A percentile compares a stretch with the other conserved stretches of the same genome.
Conservation (phyloP, 371 early-diverging fungal genomes). For the Dinochytrium kinnereticum region DNA sequence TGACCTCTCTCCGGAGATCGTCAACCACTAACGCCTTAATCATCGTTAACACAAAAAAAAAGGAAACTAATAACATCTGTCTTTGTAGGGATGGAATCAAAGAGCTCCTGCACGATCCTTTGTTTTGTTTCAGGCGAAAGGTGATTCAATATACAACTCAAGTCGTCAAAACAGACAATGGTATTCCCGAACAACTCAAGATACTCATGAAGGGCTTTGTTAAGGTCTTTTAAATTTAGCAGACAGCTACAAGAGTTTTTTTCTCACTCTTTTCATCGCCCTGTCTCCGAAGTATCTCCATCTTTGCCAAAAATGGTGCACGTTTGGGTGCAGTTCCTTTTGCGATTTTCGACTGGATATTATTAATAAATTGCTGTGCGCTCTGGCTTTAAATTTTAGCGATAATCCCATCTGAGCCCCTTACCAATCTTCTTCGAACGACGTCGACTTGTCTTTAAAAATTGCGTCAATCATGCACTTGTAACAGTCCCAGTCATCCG, state of each 20-base stretch:
- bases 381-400: not conserved
- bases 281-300: conserved; percentile 53
- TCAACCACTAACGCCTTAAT: not conserved
- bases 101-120: not conserved
- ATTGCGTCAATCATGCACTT: not conserved
- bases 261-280: not conserved
- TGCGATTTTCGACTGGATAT: no score
- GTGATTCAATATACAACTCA: conserved; percentile 43
- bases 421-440: not conserved
- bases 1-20: conserved; percentile 14
- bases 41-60: not conserved
- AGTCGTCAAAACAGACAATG: conserved; percentile 80
- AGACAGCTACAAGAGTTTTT: no score
- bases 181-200: conserved; percentile 69
- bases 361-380: no score
- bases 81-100: not conserved
- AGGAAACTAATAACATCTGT: not conserved
- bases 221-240: conserved; percentile 45
- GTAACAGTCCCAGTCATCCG: conserved; percentile 76
- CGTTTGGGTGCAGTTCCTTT: conserved; percentile 42
- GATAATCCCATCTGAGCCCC: not conserved
- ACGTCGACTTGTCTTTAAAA: not conserved
- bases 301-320: conserved; percentile 73
- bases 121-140: not conserved
- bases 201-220: conserved; percentile 63